Evolutionary conservation across 108 stramenopile genomes (phyloP).

Genomic region (Cyclotella baltica): DNA sequence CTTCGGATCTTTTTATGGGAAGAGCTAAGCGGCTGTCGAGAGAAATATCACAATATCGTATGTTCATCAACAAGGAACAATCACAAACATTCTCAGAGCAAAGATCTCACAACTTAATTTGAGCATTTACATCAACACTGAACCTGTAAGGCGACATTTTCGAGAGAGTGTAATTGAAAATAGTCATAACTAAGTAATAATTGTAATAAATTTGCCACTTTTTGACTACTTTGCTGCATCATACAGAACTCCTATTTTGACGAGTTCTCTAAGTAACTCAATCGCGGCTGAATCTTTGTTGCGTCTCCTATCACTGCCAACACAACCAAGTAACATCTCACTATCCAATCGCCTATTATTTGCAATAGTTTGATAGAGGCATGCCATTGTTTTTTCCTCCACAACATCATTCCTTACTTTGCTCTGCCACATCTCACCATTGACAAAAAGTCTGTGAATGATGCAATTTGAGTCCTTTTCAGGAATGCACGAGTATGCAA

Average conservation of each 20-base stretch:
- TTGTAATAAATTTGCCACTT: too few relatives aligned
- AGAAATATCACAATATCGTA: too few relatives aligned
- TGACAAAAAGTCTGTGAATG: slow-evolving; percentile 57
- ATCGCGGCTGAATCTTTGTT: slow-evolving; percentile 16
- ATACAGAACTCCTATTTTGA: slow-evolving; percentile 46
- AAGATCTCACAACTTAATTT: too few relatives aligned
- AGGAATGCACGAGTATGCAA: slow-evolving; percentile 66
- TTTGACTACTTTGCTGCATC: slow-evolving; percentile 9
- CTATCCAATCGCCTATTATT: slow-evolving; percentile 44
- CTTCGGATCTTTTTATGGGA: too few relatives aligned
- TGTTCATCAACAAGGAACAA: too few relatives aligned
- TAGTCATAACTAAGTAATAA: too few relatives aligned
- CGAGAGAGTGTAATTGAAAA: too few relatives aligned
- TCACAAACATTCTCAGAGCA: too few relatives aligned
- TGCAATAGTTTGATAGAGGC: slow-evolving; percentile 30
- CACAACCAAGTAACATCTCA: slow-evolving; percentile 12
- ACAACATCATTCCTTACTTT: not conserved
- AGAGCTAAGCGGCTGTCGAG: too few relatives aligned
- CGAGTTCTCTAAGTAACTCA: slow-evolving; percentile 43
- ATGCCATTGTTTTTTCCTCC: not conserved
- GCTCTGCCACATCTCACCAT: slow-evolving; percentile 56
- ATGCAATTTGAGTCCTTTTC: slow-evolving; percentile 7
- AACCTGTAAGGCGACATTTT: too few relatives aligned
- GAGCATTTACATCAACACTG: too few relatives aligned
- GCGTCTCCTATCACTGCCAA: not conserved